Evolutionary conservation across 2,329 filamentous ascomycete genomes (phyloP).

Genomic region (Camillea tinctor): DNA sequence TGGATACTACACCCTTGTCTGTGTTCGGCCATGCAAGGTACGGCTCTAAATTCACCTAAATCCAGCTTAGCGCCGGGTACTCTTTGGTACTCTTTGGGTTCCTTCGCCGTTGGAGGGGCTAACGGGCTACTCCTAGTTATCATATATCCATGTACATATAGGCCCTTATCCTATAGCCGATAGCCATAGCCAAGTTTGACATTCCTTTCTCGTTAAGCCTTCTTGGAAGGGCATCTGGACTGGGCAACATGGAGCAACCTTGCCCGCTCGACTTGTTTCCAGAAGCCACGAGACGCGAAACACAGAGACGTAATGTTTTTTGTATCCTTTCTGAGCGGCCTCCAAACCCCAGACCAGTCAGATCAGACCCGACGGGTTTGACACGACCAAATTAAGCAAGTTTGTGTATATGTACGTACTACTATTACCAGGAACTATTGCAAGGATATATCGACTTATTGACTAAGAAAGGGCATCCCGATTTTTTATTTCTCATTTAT

Average conservation of each 20-base stretch:
- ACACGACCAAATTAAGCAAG: not conserved
- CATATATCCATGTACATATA: not conserved
- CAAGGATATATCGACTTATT: not conserved
- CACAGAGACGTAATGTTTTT: not conserved
- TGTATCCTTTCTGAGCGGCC: not conserved
- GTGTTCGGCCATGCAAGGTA: constrained; percentile 19
- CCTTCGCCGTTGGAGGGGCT: constrained; percentile 11
- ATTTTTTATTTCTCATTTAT: not conserved
- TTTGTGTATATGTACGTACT: not conserved
- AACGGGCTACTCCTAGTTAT: not conserved
- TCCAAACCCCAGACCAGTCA: constrained; percentile 3
- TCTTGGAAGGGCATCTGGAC: not conserved
- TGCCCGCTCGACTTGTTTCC: not conserved
- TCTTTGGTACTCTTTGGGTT: constrained; percentile 9
- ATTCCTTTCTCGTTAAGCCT: too few species aligned
- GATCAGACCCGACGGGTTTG: not conserved
- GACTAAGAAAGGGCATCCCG: not conserved
- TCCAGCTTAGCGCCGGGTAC: constrained; percentile 16
- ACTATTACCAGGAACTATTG: not conserved
- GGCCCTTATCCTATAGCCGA: too few species aligned
- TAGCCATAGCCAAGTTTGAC: too few species aligned
- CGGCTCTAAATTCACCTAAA: constrained; percentile 13
- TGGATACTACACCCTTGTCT: constrained; percentile 5
- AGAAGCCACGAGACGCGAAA: not conserved
- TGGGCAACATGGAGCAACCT: too few species aligned